Conservation (phyloP, 2,329 filamentous ascomycete species). For the Tolypocladium endophyticum region DNA sequence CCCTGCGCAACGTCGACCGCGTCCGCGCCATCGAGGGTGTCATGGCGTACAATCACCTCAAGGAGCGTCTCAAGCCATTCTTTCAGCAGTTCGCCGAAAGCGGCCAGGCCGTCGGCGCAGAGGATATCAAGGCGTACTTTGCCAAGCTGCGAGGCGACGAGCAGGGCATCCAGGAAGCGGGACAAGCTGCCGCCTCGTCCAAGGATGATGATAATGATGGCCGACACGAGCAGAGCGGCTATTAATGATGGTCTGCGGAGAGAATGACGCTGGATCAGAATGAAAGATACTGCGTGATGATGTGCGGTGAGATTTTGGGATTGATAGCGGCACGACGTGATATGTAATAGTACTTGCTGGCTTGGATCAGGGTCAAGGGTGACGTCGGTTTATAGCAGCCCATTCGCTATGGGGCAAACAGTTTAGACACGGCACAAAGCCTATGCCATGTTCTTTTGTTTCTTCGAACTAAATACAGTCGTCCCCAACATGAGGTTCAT, state of each 20-base stretch:
- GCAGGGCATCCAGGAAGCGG: slow-evolving; percentile 55
- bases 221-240: slow-evolving; percentile 43
- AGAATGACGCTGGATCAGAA: not conserved
- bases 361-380: not conserved
- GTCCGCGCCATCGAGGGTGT: slow-evolving; percentile 91
- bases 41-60: slow-evolving; percentile 95
- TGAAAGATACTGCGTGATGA: not conserved
- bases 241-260: slow-evolving; percentile 16
- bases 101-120: slow-evolving; percentile 76
- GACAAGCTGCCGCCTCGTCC: slow-evolving; percentile 36
- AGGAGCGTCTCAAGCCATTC: slow-evolving; percentile 92
- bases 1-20: slow-evolving; percentile 82
- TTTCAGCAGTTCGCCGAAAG: slow-evolving; percentile 90
- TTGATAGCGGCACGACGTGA: not conserved
- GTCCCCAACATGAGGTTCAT: not conserved
- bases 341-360: not conserved
- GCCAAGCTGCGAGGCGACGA: slow-evolving; percentile 87
- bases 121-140: slow-evolving; percentile 96
- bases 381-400: not conserved
- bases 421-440: not conserved
- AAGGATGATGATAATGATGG: slow-evolving; percentile 22
- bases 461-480: not conserved
- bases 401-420: not conserved
- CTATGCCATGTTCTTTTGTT: not conserved
- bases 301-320: too few species aligned